These are phyloP conservation scores for Phytopythium montanum DNA, from an alignment of 352 stramenopile species.

Conservation along the genomic window DNA sequence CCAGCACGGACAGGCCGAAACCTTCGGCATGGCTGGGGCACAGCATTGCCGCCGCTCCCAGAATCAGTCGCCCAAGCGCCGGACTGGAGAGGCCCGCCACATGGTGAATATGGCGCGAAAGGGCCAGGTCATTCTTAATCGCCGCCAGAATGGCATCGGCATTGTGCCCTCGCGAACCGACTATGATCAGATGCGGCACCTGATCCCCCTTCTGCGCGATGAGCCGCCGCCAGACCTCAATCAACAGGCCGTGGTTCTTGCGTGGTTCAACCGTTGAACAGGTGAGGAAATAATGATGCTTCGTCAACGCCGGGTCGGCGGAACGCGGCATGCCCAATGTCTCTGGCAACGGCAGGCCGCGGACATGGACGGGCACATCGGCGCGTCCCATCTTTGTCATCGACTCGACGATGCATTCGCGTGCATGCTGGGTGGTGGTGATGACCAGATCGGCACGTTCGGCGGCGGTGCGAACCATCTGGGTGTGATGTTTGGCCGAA, in stretches of 20 bases:
- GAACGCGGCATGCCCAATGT: conserved; percentile 7
- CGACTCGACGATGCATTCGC: conserved; percentile 7
- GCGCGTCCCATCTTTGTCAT: conserved; percentile 7
- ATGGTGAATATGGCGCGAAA: conserved; percentile 7
- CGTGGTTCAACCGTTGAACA: conserved; percentile 7
- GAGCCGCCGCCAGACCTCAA: conserved; percentile 6
- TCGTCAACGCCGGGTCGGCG: conserved; percentile 6
- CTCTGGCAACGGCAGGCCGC: conserved; percentile 6
- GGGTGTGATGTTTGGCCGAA: conserved; percentile 7
- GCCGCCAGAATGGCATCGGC: conserved; percentile 6
- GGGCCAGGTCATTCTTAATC: conserved; percentile 7
- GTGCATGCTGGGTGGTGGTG: conserved; percentile 6
- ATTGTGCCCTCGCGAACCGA: conserved; percentile 7
- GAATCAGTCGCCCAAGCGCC: conserved; percentile 6
- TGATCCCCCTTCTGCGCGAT: conserved; percentile 7
- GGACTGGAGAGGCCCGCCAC: conserved; percentile 6
- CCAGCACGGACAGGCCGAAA: conserved; percentile 6
- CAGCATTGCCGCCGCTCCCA: conserved; percentile 6
- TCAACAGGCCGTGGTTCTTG: conserved; percentile 7
- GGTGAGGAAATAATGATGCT: conserved; percentile 8
- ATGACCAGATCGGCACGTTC: conserved; percentile 7
- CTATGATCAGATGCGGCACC: conserved; percentile 7
- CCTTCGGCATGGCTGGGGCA: conserved; percentile 6
- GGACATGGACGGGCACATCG: conserved; percentile 6
- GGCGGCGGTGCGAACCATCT: conserved; percentile 6